phyloP scores from a whole-genome alignment of 805 yeast species.

The Debaryomyces tyrocola region DNA sequence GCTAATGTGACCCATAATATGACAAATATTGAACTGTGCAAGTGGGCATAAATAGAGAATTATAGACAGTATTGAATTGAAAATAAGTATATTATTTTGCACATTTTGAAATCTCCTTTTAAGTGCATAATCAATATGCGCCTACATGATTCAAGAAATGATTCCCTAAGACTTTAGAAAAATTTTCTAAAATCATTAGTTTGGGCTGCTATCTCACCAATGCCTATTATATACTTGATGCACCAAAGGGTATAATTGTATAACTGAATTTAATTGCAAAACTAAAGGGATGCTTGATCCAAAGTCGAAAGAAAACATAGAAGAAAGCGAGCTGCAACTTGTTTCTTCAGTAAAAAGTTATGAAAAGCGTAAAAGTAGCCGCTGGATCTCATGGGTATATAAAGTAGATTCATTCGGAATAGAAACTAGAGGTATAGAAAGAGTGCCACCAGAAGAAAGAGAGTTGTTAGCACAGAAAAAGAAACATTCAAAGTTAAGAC shows the following conservation, averaged over 20 bases:
- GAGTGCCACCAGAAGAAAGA: constrained; percentile 31
- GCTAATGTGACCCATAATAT: constrained; percentile 4
- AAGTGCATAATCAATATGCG: not conserved
- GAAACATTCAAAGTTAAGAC: constrained; percentile 12
- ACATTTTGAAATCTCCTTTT: not conserved
- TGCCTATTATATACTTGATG: too few species aligned
- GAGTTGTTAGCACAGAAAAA: constrained; percentile 4
- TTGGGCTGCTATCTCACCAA: too few species aligned
- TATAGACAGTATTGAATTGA: too few species aligned
- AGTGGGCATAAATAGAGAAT: too few species aligned
- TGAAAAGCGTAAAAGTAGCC: not conserved
- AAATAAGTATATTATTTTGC: too few species aligned
- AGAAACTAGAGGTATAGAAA: constrained; percentile 35
- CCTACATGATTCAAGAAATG: not conserved
- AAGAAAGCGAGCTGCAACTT: not conserved
- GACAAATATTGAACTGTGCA: too few species aligned
- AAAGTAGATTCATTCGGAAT: constrained; percentile 28
- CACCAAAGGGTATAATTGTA: too few species aligned
- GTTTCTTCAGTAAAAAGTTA: not conserved
- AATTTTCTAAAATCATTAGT: too few species aligned
- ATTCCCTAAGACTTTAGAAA: too few species aligned
- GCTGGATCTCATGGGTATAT: constrained; percentile 14
- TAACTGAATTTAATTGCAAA: too few species aligned
- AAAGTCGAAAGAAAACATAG: too few species aligned
- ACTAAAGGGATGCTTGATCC: too few species aligned